Evolutionary conservation across 2,329 filamentous ascomycete species (phyloP).

Genomic region (Ciborinia camelliae): DNA sequence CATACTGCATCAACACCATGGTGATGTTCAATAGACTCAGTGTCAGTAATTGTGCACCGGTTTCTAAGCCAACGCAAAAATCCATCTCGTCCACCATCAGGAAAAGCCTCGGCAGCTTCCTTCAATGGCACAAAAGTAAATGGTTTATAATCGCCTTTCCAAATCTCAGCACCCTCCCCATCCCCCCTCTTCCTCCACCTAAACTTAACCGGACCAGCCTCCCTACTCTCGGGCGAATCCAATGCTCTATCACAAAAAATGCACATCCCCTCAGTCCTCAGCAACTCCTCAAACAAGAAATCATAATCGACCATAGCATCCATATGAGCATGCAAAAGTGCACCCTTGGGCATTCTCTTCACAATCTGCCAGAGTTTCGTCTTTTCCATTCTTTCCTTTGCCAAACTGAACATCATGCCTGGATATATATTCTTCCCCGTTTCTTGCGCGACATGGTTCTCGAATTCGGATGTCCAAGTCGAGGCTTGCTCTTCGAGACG

Average conservation of each 20-base stretch:
- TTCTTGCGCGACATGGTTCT: slow-evolving; percentile 64
- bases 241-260: slow-evolving; percentile 59
- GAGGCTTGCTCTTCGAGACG: slow-evolving; percentile 71
- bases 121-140: slow-evolving; percentile 40
- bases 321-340: slow-evolving; percentile 80
- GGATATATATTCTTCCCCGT: slow-evolving; percentile 68
- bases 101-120: slow-evolving; percentile 69
- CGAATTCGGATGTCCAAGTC: slow-evolving; percentile 72
- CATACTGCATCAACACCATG: slow-evolving; percentile 82
- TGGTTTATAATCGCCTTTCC: slow-evolving; percentile 61
- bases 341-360: slow-evolving; percentile 82
- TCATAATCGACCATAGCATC: slow-evolving; percentile 89
- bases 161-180: slow-evolving; percentile 49
- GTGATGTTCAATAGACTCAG: slow-evolving; percentile 75
- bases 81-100: slow-evolving; percentile 63
- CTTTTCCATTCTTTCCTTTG: slow-evolving; percentile 79
- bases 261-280: slow-evolving; percentile 71
- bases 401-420: slow-evolving; percentile 90
- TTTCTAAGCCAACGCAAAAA: slow-evolving; percentile 76
- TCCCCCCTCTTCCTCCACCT: slow-evolving; percentile 50
- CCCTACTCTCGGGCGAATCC: slow-evolving; percentile 49
- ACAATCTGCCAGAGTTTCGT: slow-evolving; percentile 85
- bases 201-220: slow-evolving; percentile 59
- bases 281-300: slow-evolving; percentile 69
- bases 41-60: slow-evolving; percentile 66